Evolutionary conservation across 192 early-diverging fungal genomes (phyloP).

Genomic region (Chytriomyces sp.): DNA sequence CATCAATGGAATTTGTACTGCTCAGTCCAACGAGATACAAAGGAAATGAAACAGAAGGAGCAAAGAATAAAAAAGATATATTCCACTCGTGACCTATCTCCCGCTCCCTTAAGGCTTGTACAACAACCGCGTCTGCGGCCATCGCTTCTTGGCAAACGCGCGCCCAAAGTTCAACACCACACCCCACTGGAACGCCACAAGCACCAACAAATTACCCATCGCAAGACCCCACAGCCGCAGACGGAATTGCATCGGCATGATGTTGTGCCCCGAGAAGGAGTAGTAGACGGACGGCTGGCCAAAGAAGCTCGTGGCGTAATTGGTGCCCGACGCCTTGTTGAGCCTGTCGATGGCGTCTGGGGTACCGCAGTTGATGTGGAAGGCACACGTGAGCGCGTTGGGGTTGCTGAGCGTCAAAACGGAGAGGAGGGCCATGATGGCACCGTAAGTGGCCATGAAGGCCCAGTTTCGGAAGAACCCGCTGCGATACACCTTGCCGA

Average conservation of each 20-base stretch:
- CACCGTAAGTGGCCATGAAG: constrained; percentile 51
- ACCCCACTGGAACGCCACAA: constrained; percentile 35
- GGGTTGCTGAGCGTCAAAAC: constrained; percentile 60
- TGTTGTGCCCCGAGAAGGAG: constrained; percentile 70
- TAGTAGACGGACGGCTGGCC: constrained; percentile 57
- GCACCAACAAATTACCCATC: constrained; percentile 33
- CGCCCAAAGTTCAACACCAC: constrained; percentile 41
- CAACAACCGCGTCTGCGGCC: constrained; percentile 13
- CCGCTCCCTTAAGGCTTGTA: constrained; percentile 24
- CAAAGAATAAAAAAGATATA: constrained; percentile 19
- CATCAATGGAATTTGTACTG: too few species aligned
- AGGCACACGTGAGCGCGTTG: constrained; percentile 62
- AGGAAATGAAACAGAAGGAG: neutral
- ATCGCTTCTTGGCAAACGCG: constrained; percentile 33
- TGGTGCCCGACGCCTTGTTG: constrained; percentile 20
- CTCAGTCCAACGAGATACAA: too few species aligned
- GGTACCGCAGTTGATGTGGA: constrained; percentile 75
- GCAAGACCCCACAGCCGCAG: constrained; percentile 55
- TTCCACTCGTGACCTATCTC: constrained; percentile 49
- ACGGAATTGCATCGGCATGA: constrained; percentile 66
- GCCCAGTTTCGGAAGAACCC: constrained; percentile 66
- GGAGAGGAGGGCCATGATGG: constrained; percentile 53
- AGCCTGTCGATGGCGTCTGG: constrained; percentile 49
- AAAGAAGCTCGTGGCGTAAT: constrained; percentile 42
- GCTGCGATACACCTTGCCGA: constrained; percentile 66